Evolutionary conservation across 345 rosid species (phyloP).

Genomic region (Turnera subulata): DNA sequence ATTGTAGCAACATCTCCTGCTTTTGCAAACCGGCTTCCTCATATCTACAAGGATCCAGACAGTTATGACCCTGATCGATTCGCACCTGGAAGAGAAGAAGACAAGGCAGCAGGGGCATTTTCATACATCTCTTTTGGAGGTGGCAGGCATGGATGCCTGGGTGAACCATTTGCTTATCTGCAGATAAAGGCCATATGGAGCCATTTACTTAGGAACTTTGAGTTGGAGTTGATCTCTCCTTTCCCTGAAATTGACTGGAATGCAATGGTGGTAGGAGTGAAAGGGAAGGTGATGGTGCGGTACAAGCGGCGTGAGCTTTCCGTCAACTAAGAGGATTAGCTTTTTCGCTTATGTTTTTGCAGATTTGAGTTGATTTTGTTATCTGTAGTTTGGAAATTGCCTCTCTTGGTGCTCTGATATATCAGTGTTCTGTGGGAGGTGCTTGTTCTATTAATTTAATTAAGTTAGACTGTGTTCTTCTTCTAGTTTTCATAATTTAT

Average conservation of each 20-base stretch:
- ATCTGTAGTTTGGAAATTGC: conserved; percentile 3
- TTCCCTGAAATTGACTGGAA: conserved; percentile 99
- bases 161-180: conserved; percentile 94
- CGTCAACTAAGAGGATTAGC: background rate
- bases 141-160: conserved; percentile 97
- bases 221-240: conserved; percentile 78
- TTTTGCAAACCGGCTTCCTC: conserved; percentile 86
- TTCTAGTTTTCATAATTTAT: background rate
- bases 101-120: conserved; percentile 81
- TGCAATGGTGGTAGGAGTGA: conserved; percentile 98
- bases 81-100: conserved; percentile 88
- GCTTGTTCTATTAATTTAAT: conserved; percentile 1
- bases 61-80: conserved; percentile 80
- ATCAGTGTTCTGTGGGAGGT: background rate
- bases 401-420: background rate
- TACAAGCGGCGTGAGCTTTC: conserved; percentile 45
- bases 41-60: conserved; percentile 75
- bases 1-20: conserved; percentile 95
- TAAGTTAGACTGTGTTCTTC: background rate
- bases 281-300: conserved; percentile 91
- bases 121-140: conserved; percentile 93
- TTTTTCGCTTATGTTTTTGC: conserved; percentile 5
- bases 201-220: conserved; percentile 90
- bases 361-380: background rate
- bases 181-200: conserved; percentile 99